Evolutionary conservation across 495 filamentous ascomycete species (phyloP), one percentile per base, ranked within the genome.

Genomic region (Pseudevernia furfuracea): DNA sequence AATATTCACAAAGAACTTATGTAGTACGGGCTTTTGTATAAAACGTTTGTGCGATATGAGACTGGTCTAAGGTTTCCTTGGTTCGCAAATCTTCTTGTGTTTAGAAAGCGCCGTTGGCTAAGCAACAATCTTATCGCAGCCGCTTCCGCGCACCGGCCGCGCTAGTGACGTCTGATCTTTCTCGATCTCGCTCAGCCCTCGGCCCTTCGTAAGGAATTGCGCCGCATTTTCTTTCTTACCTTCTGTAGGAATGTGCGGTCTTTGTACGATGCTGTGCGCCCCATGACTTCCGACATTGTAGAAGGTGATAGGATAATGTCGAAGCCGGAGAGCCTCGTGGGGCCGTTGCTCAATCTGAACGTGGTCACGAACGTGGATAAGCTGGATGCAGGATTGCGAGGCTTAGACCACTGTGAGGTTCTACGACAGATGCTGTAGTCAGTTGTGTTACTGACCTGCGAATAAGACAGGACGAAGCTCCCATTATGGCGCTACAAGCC

Each of bases 401-500:
- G 85, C 70, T 70, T 89, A 34, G 78, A 91, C 76, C 89, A 93
- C 71, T 93, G 89, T 92, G 83, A 68, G 37, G 58, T 39, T 64
- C 55, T 53, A 21, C 37, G 32, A 12, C 23, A 46, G 21, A 59
- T 46, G 48, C 34, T 60, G 60, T 37, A 37, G 60, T 43, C 19
- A 0, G 1, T 32, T 38, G 59, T 12, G 21, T 52, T 62, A 52
- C 58, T 66, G 14, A 61, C 55, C 8, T 36, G 8, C 17, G 5
- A 37, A 34, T 56, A 68, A 97, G 92, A 98, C 77, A 91, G 87
- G 64, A 83, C 83, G 72, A 84, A 84, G 65, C 83, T 98, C 30
- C 91, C 94, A 49, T 74, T 78, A 84, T 98, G 94, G 94, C 87
- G 93, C 65, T 96, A 96, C 74, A 80, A 79, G 65, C 79, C 93